Evolutionary conservation across 106 monocot genomes (phyloP).

Genomic region (Triglochin maritima): DNA sequence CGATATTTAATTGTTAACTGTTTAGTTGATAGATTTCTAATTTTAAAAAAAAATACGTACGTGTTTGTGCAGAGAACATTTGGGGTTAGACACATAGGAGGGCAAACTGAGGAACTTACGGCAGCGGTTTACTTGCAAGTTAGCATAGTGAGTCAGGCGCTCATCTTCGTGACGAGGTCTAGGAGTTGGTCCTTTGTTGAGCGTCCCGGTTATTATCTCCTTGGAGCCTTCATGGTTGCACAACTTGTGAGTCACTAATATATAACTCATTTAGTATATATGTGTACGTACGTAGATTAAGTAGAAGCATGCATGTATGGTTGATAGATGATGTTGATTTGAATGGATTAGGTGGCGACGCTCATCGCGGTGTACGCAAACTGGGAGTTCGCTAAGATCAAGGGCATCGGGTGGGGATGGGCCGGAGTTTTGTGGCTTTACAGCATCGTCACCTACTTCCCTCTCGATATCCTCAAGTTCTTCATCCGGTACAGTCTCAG

Average conservation of each 20-base stretch:
- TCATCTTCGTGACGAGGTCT: conserved; percentile 26
- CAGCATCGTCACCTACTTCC: conserved; percentile 23
- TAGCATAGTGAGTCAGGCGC: conserved; percentile 24
- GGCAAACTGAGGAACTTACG: conserved; percentile 8
- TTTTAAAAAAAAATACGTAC: background rate
- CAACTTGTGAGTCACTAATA: conserved; percentile 10
- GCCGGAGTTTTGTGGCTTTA: conserved; percentile 16
- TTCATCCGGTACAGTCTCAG: conserved; percentile 11
- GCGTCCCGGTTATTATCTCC: conserved; percentile 12
- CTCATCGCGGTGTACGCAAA: conserved; percentile 11
- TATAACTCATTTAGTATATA: background rate
- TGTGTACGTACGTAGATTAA: background rate
- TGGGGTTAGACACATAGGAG: background rate
- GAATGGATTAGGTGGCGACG: conserved; percentile 5
- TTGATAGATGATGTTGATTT: background rate
- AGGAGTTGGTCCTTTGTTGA: conserved; percentile 21
- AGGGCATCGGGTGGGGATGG: conserved; percentile 20
- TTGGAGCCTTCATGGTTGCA: conserved; percentile 15
- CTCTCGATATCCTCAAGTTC: conserved; percentile 24
- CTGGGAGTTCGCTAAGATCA: conserved; percentile 9
- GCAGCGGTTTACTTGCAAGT: conserved; percentile 24
- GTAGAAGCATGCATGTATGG: background rate
- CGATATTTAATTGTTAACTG: background rate
- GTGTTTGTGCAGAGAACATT: background rate
- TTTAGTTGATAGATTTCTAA: background rate